phyloP scores from a whole-genome alignment of 208 protist genomes.

The Balamuthia mandrillaris region DNA sequence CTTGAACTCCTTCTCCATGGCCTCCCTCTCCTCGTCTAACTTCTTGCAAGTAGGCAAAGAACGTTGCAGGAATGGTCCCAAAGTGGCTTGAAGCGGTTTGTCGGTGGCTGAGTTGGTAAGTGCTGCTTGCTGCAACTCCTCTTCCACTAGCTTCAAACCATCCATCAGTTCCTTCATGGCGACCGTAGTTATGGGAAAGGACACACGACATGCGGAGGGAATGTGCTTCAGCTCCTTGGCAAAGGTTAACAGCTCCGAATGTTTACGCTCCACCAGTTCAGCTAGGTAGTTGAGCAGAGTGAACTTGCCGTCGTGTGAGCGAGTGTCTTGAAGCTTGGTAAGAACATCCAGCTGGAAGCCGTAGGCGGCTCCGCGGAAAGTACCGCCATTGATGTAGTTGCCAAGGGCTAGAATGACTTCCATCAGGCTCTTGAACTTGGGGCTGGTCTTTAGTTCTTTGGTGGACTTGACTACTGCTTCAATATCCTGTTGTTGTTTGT shows the following conservation, averaged over 20 bases:
- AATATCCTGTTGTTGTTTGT: constrained; percentile 20
- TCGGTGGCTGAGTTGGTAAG: no score
- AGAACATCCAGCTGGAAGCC: constrained; percentile 53
- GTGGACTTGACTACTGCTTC: constrained; percentile 13
- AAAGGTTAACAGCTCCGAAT: no score
- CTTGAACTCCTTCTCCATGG: constrained; percentile 18
- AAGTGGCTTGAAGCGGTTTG: no score
- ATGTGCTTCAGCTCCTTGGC: constrained; percentile 21
- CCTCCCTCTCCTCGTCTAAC: no score
- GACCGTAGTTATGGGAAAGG: neutral
- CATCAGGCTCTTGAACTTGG: constrained; percentile 16
- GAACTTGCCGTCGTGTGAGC: neutral
- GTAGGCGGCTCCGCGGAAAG: constrained; percentile 43
- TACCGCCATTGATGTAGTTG: constrained; percentile 50
- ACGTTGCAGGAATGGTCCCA: no score
- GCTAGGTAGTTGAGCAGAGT: constrained; percentile 30
- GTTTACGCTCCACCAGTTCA: neutral
- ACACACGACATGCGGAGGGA: neutral
- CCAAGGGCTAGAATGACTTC: constrained; percentile 43
- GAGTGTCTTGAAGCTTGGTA: no score
- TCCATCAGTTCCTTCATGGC: constrained; percentile 6
- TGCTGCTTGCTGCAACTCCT: no score
- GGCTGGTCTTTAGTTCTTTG: neutral
- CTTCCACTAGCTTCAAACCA: no score
- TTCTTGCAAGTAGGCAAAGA: no score